Conservation (phyloP, 140 eudicot genomes). For the Erigeron philadelphicus region DNA sequence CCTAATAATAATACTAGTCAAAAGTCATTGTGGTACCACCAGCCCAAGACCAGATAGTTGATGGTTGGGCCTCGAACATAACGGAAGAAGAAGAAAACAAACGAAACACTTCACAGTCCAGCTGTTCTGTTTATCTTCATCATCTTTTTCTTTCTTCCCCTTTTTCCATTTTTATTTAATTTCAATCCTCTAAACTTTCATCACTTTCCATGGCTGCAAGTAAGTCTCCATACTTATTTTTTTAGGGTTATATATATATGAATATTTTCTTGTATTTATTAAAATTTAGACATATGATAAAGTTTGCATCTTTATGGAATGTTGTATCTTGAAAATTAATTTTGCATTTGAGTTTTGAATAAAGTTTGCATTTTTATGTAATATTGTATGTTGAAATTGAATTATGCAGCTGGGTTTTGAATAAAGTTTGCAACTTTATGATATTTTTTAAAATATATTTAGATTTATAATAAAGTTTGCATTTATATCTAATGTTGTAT, state of each 20-base stretch:
- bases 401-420: slow-evolving; percentile 11
- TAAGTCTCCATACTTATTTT: slow-evolving; percentile 18
- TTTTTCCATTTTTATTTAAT: neutral
- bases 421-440: slow-evolving; percentile 25
- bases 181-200: slow-evolving; percentile 9
- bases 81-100: slow-evolving; percentile 19
- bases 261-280: neutral
- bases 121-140: slow-evolving; percentile 15
- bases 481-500: neutral
- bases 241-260: neutral
- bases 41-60: slow-evolving; percentile 19
- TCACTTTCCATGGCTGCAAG: slow-evolving; percentile 41
- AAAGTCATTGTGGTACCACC: slow-evolving; percentile 8
- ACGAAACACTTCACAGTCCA: neutral
- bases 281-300: neutral
- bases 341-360: slow-evolving; percentile 5
- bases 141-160: neutral
- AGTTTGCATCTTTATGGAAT: neutral
- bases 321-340: slow-evolving; percentile 13
- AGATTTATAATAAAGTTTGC: slow-evolving; percentile 8
- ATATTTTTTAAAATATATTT: neutral
- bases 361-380: slow-evolving; percentile 1
- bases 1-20: neutral
- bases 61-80: slow-evolving; percentile 29
- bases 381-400: slow-evolving; percentile 7